Evolutionary conservation across 495 filamentous ascomycete species (phyloP), one percentile per base, ranked within the genome.

Genomic region (Penicillium argentinense): DNA sequence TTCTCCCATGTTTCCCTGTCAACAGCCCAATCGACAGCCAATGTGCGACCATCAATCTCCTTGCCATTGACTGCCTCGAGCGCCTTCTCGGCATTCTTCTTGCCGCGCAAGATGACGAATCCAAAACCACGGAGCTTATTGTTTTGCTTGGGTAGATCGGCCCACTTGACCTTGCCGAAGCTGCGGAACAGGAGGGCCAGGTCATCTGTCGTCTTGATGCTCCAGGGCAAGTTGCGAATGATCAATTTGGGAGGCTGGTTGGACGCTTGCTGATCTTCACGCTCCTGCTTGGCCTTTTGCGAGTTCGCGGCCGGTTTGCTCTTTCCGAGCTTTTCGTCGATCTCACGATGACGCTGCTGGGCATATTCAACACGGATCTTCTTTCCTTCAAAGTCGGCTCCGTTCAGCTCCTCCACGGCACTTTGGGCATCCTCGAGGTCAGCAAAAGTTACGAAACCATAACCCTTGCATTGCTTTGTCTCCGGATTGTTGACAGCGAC

Each of bases 21-120:
- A 1, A 97, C 92, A 17, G 92, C 91, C 89, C 89, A 97, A 75
- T 98, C 93, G 4, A 97, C 92, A 7, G 91, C 92, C 38, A 97
- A 53, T 23, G 80, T 84, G 49, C 93, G 75, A 9, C 92, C 93
- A 67, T 96, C 89, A 14, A 99, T 75, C 52, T 85, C 81, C 64
- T 86, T 96, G 14, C 92, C 95, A 71, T 99, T 97, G 41, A 97
- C 68, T 6, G 72, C 79, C 51, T 83, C 79, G 39, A 99, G 72
- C 1, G 93, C 93, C 68, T 83, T 93, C 68, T 97, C 86, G 0
- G 95, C 91, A 67, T 97, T 95, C 68, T 88, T 93, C 53, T 82
- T 82, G 11, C 90, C 90, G 39, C 91, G 76, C 67, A 99, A 73
- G 12, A 90, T 82, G 49, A 99, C 83, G 59, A 99, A 97, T 5